Conservation (phyloP, 2,329 filamentous ascomycete species). For the Beauveria scarabaeidicola region DNA sequence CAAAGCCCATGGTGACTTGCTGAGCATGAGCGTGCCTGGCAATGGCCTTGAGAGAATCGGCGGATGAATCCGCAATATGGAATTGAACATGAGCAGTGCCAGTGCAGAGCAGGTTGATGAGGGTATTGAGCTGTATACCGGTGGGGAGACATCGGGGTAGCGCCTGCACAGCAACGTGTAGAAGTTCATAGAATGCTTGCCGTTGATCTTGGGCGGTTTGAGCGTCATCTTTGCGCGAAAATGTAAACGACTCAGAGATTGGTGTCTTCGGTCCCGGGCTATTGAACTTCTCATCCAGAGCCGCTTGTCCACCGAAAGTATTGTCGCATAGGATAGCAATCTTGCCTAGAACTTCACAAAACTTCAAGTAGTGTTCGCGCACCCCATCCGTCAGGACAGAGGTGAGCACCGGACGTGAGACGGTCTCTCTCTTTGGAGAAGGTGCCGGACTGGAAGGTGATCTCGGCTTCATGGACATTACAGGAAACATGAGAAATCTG, state of each 20-base stretch:
- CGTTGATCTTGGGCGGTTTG: conserved; percentile 69
- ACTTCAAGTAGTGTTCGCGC: conserved; percentile 78
- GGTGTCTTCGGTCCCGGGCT: conserved; percentile 86
- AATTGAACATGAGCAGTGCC: conserved; percentile 91
- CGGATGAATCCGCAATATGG: conserved; percentile 86
- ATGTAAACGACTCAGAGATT: conserved; percentile 88
- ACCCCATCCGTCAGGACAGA: conserved; percentile 64
- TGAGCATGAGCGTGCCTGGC: conserved; percentile 88
- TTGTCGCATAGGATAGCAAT: conserved; percentile 96
- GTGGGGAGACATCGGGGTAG: conserved; percentile 87
- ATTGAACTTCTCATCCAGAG: conserved; percentile 89
- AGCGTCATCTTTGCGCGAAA: conserved; percentile 73
- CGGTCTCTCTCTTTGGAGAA: conserved; percentile 47
- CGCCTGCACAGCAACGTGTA: conserved; percentile 92
- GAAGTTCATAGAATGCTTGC: conserved; percentile 88
- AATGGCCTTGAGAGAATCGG: conserved; percentile 89
- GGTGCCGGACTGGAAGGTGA: conserved; percentile 20
- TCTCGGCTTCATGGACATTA: conserved; percentile 30
- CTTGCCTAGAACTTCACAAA: conserved; percentile 91
- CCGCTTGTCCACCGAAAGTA: conserved; percentile 91
- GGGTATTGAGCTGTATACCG: conserved; percentile 83
- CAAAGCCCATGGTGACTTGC: conserved; percentile 92
- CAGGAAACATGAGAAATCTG: conserved; percentile 41
- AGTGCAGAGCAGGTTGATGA: conserved; percentile 92
- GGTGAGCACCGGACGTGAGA: conserved; percentile 57